A percentile compares a stretch with the other conserved stretches of the same genome.
These are phyloP conservation scores for Cronartium quercuum DNA, from an alignment of 1,284 basidiomycete genomes.

Conservation along the genomic window DNA sequence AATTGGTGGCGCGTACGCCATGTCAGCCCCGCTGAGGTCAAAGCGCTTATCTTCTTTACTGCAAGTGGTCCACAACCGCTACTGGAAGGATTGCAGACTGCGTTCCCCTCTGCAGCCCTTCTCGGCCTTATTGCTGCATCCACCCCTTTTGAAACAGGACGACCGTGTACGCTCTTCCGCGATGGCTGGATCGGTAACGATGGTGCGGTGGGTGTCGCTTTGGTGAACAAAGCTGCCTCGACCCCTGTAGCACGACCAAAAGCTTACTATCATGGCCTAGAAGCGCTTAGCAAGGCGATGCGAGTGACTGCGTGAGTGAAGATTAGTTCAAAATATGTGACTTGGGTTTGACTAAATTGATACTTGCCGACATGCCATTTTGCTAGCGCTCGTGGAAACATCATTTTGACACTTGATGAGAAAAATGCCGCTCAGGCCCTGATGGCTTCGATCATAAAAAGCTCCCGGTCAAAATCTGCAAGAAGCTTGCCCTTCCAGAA, in stretches of 20 bases:
- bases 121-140: constrained; percentile 30
- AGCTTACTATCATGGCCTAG: constrained; percentile 5
- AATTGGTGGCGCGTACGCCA: neutral
- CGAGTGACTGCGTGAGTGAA: constrained; percentile 2
- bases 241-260: neutral
- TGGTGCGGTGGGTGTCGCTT: constrained; percentile 24
- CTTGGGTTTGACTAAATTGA: neutral
- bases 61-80: constrained; percentile 10
- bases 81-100: neutral
- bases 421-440: constrained; percentile 15
- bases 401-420: constrained; percentile 19
- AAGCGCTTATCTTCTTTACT: constrained; percentile 28
- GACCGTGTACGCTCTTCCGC: constrained; percentile 17
- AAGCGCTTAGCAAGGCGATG: constrained; percentile 11
- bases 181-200: constrained; percentile 16
- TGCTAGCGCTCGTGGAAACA: constrained; percentile 27
- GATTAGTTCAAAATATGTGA: neutral
- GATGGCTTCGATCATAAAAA: neutral
- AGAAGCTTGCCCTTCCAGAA: constrained; percentile 5
- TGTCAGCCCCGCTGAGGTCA: constrained; percentile 1
- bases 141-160: constrained; percentile 34
- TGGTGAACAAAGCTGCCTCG: neutral
- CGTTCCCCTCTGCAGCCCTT: neutral
- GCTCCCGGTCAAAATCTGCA: neutral
- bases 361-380: no score